Conservation (phyloP, 2,329 filamentous ascomycete genomes). For the Furcasterigmium furcatum region DNA sequence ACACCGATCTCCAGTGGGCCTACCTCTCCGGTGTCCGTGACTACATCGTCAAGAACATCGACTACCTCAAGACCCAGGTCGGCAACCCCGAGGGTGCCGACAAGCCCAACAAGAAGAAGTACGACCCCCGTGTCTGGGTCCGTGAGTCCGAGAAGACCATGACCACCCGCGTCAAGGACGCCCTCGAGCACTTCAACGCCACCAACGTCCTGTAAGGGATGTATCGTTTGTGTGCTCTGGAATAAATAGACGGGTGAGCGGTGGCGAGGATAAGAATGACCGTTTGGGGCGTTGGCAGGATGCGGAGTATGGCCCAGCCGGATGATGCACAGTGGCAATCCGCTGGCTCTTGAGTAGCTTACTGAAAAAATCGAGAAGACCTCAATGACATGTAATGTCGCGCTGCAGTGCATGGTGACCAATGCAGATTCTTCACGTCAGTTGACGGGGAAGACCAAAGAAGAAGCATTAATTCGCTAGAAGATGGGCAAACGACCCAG, state of each 20-base stretch:
- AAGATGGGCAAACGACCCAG: background rate
- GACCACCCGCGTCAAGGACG: constrained; percentile 74
- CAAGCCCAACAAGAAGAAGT: constrained; percentile 99
- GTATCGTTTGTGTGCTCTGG: background rate
- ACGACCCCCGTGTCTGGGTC: constrained; percentile 86
- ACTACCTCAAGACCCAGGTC: constrained; percentile 78
- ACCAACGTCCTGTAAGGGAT: constrained; percentile 67
- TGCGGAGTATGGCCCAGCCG: no score
- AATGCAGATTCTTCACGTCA: no score
- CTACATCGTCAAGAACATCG: constrained; percentile 91
- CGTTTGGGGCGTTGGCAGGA: no score
- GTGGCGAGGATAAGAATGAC: no score
- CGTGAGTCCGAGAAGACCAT: constrained; percentile 98
- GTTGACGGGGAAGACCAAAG: no score
- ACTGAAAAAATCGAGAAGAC: no score
- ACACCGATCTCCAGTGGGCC: constrained; percentile 96
- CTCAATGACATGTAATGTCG: no score
- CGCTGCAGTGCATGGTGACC: no score
- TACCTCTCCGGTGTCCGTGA: constrained; percentile 92
- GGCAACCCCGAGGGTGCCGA: constrained; percentile 94
- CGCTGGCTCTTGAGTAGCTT: no score
- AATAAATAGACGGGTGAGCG: no score
- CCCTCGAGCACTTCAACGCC: constrained; percentile 89
- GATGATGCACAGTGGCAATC: no score
- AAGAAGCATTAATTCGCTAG: background rate